Conservation (phyloP, 164 flowering plant genomes). For the Chloranthus sessilifolius region DNA sequence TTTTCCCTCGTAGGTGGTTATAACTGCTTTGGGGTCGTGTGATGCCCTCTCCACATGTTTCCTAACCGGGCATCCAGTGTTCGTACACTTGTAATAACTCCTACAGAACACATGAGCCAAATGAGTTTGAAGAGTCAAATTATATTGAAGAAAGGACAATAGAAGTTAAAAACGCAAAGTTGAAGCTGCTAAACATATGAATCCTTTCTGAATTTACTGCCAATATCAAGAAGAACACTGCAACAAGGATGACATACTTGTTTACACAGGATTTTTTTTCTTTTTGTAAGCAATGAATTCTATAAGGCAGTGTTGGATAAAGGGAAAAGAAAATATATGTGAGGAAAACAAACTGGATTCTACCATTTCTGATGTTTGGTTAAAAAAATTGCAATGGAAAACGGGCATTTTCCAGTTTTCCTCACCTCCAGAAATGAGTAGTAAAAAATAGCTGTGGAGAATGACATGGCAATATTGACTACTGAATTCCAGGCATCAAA, state of each 20-base stretch:
- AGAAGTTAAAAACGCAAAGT: background rate
- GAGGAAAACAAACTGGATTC: too few relatives aligned
- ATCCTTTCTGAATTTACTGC: background rate
- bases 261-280: background rate
- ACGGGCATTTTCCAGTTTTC: too few relatives aligned
- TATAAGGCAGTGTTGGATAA: too few relatives aligned
- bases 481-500: too few relatives aligned
- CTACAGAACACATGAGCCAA: slow-evolving; percentile 30
- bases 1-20: slow-evolving; percentile 92
- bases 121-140: background rate
- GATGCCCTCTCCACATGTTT: slow-evolving; percentile 97
- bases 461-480: too few relatives aligned
- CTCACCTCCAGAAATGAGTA: too few relatives aligned
- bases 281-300: too few relatives aligned
- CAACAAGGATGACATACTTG: background rate
- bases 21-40: slow-evolving; percentile 93
- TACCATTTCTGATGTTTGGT: too few relatives aligned
- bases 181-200: background rate
- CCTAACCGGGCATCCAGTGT: slow-evolving; percentile 85
- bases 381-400: too few relatives aligned
- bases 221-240: background rate
- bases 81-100: slow-evolving; percentile 96
- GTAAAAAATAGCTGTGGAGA: too few relatives aligned
- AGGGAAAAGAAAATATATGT: too few relatives aligned
- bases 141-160: background rate